Percentiles rank a stretch among this genome's conserved stretches.
phyloP scores from a whole-genome alignment of 768 basidiomycete genomes.

The Mycena metata region DNA sequence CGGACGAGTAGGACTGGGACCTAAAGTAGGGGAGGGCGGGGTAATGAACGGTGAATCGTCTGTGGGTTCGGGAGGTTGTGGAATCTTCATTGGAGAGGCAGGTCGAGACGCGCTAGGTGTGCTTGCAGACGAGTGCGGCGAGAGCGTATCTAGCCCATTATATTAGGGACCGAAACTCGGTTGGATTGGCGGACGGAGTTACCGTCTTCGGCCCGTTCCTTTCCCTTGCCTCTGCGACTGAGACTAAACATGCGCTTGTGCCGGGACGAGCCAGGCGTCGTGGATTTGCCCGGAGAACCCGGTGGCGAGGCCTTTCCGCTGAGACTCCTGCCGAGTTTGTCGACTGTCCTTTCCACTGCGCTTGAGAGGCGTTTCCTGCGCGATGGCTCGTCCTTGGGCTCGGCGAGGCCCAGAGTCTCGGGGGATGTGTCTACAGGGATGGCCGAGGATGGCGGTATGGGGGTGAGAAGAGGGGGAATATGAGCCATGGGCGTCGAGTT shows the following conservation, averaged over 20 bases:
- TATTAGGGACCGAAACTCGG: constrained; percentile 12
- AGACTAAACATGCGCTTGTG: constrained; percentile 70
- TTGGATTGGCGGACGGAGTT: constrained; percentile 37
- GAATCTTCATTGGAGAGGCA: constrained; percentile 43
- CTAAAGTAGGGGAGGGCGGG: constrained; percentile 75
- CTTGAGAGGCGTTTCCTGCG: constrained; percentile 65
- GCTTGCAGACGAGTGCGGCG: constrained; percentile 44
- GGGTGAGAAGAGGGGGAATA: constrained; percentile 43
- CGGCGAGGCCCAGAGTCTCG: constrained; percentile 48
- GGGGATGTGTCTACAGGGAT: constrained; percentile 50
- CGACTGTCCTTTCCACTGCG: constrained; percentile 68
- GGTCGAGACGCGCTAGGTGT: constrained; percentile 52
- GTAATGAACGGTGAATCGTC: constrained; percentile 79
- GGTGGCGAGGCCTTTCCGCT: constrained; percentile 55
- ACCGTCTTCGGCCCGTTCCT: constrained; percentile 54
- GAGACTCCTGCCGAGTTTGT: constrained; percentile 74
- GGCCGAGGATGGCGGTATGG: constrained; percentile 41
- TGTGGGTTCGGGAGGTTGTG: constrained; percentile 38
- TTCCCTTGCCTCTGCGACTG: constrained; percentile 64
- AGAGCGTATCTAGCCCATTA: constrained; percentile 41
- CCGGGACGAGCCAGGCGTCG: constrained; percentile 50
- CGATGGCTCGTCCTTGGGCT: constrained; percentile 49
- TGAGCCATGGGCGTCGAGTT: constrained; percentile 27
- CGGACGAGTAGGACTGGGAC: constrained; percentile 58
- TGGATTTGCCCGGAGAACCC: constrained; percentile 45